Evolutionary conservation across 2,329 filamentous ascomycete species (phyloP), one percentile per base, ranked within the genome.

Genomic region (Epichloe festucae): DNA sequence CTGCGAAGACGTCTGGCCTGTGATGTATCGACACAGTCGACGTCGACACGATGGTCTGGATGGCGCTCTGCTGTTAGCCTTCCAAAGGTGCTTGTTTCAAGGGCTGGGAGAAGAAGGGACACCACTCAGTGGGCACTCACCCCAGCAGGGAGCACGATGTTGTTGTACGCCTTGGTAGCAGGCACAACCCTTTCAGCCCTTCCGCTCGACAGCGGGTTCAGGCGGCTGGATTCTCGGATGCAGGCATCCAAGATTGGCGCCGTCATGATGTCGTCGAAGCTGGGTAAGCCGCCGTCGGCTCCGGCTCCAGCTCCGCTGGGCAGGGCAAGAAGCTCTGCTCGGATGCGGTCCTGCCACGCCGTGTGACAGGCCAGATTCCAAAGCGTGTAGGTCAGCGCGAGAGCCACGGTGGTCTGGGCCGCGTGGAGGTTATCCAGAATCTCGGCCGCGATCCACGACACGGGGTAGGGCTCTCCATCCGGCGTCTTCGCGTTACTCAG

Each of bases 371-470:
- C 51, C 8, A 53, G 42, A 21, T 50, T 46, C 51, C 51, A 53
- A 39, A 53, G 42, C 12, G 42, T 31, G 31, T 41, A 53, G 8
- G 51, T 53, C 21, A 53, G 47, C 3, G 51, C 34, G 27, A 49
- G 46, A 36, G 51, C 47, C 17, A 49, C 47, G 5, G 51, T 53
- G 3, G 51, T 42, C 39, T 53, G 51, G 2, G 51, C 51, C 27
- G 46, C 51, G 35, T 53, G 46, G 27, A 53, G 44, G n/a, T 53
- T 53, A 17, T 53, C 51, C 23, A 53, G 42, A 6, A 53, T 42
- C 19, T 50, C 46, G 8, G 51, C 41, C n/a, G 51, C 51, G 10
- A 53, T 49, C 46, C 42, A 53, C 8, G 47, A 14, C 14, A 19
- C 15, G 4, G 51, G 12, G 19, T 50, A 15, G 1, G 34, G 17